Conservation (phyloP, 805 yeast species). For the Metschnikowia noctiluminum region DNA sequence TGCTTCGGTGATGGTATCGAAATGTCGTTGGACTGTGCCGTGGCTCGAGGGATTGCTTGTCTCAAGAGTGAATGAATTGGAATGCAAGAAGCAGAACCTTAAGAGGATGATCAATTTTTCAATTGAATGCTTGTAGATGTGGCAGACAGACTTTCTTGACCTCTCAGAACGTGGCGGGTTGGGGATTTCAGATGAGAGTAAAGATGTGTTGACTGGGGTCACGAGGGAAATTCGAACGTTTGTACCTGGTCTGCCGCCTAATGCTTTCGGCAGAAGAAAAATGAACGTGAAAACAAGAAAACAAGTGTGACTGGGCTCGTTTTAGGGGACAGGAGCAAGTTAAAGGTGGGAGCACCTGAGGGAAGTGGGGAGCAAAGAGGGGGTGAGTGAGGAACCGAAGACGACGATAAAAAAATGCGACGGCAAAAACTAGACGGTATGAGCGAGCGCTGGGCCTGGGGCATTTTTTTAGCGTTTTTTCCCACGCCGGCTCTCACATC, state of each 20-base stretch:
- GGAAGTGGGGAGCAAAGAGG: slow-evolving; percentile 8
- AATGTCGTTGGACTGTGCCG: too few relatives aligned
- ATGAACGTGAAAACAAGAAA: not conserved
- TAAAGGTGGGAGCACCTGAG: slow-evolving; percentile 3
- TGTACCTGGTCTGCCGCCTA: slow-evolving; percentile 1
- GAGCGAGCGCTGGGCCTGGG: slow-evolving; percentile 7
- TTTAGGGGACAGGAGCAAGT: slow-evolving; percentile 5
- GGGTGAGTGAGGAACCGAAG: slow-evolving; percentile 5
- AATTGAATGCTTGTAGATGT: not conserved
- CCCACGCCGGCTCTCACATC: not conserved
- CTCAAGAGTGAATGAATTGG: too few relatives aligned
- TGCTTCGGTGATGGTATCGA: too few relatives aligned
- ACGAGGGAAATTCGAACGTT: slow-evolving; percentile 2
- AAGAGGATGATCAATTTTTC: too few relatives aligned
- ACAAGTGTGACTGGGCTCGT: not conserved
- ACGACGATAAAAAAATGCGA: not conserved
- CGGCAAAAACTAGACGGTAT: slow-evolving; percentile 1
- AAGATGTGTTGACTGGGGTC: slow-evolving; percentile 2
- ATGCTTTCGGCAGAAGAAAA: not conserved
- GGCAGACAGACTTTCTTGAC: too few relatives aligned
- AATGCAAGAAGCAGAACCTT: too few relatives aligned
- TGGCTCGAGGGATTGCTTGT: too few relatives aligned
- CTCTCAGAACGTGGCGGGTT: not conserved
- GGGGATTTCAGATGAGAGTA: not conserved
- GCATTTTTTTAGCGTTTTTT: not conserved